These are phyloP conservation scores for Botrytis cinerea DNA, from an alignment of 2,329 filamentous ascomycete species.

Conservation along the genomic window DNA sequence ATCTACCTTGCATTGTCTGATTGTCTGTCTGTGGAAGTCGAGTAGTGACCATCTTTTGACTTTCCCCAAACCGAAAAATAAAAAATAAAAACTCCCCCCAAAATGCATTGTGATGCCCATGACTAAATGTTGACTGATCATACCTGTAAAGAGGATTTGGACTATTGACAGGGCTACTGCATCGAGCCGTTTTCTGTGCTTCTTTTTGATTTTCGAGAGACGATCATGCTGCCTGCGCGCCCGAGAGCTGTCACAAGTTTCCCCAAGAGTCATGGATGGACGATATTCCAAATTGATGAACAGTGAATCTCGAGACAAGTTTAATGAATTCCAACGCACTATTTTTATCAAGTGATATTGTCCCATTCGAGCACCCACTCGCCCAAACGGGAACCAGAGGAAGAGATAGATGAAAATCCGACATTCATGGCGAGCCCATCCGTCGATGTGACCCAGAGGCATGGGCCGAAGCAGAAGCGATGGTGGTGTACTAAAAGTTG, in stretches of 20 bases:
- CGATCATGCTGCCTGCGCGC: neutral
- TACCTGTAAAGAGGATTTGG: neutral
- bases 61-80: neutral
- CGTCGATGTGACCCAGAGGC: constrained; percentile 15
- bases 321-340: neutral
- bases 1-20: neutral
- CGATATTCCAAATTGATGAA: neutral
- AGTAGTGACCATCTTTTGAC: neutral
- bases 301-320: neutral
- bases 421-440: neutral
- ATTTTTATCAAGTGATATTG: constrained; percentile 1
- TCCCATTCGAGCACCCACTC: neutral
- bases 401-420: neutral
- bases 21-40: neutral
- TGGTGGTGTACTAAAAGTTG: constrained; percentile 11
- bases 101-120: neutral
- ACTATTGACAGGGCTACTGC: constrained; percentile 19
- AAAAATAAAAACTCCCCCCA: too few species aligned
- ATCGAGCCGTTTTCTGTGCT: constrained; percentile 14
- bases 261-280: neutral
- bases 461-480: constrained; percentile 24
- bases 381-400: neutral
- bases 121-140: constrained; percentile 8
- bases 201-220: constrained; percentile 11
- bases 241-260: constrained; percentile 8